Conservation (phyloP, 768 basidiomycete genomes). For the Russula brevipes region DNA sequence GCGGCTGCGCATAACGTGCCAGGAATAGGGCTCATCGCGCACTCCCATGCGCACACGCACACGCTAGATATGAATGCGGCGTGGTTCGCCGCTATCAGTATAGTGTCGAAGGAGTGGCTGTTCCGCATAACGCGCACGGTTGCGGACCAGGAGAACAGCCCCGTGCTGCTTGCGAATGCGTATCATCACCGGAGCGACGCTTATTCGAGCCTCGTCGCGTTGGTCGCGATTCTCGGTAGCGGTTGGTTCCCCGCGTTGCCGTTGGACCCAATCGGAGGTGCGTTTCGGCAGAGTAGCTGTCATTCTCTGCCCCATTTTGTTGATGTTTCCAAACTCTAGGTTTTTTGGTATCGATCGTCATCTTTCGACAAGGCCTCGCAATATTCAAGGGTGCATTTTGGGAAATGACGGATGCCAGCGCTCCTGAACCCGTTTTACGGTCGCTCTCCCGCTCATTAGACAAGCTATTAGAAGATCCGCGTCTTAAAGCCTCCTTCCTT, state of each 20-base stretch:
- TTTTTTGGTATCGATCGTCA: conserved; percentile 82
- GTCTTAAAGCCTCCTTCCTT: conserved; percentile 28
- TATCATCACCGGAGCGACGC: conserved; percentile 97
- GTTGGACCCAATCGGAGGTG: conserved; percentile 91
- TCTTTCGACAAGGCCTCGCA: conserved; percentile 69
- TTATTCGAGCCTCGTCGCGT: conserved; percentile 85
- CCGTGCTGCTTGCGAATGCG: conserved; percentile 93
- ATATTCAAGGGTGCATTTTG: conserved; percentile 66
- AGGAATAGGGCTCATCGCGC: conserved; percentile 34
- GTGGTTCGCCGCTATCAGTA: conserved; percentile 85
- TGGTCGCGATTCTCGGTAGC: conserved; percentile 88
- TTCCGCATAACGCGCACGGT: conserved; percentile 86
- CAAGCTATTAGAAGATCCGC: not conserved
- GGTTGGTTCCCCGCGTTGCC: conserved; percentile 82
- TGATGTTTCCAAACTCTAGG: conserved; percentile 42
- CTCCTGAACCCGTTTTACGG: conserved; percentile 48
- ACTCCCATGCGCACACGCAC: conserved; percentile 50
- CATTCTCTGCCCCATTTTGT: not conserved
- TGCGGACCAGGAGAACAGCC: conserved; percentile 85
- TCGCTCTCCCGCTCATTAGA: conserved; percentile 47
- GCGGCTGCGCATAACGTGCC: conserved; percentile 52
- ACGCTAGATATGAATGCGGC: conserved; percentile 88
- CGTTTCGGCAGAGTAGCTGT: conserved; percentile 27
- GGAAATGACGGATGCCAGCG: conserved; percentile 81
- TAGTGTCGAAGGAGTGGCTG: conserved; percentile 87